A percentile compares a stretch with the other conserved stretches of the same genome.
phyloP scores from a whole-genome alignment of 2,329 filamentous ascomycete species.

The Tolypocladium sp. region DNA sequence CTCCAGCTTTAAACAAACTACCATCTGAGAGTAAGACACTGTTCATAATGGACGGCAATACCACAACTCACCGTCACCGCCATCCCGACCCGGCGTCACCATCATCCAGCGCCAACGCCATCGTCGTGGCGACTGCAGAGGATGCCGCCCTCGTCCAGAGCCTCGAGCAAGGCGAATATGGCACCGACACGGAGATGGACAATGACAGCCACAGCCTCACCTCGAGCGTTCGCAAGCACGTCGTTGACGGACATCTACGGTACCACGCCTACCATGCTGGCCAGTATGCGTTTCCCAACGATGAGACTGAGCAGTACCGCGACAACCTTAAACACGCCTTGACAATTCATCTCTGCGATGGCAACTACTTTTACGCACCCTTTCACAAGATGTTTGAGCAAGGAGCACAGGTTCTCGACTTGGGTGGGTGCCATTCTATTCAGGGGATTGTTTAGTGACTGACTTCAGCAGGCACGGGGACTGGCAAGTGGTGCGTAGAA shows the following conservation, averaged over 20 bases:
- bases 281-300: constrained; percentile 33
- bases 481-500: constrained; percentile 41
- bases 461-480: constrained; percentile 33
- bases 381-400: constrained; percentile 25
- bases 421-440: constrained; percentile 24
- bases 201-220: constrained; percentile 29
- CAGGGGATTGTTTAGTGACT: not conserved
- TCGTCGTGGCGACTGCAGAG: not conserved
- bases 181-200: constrained; percentile 10
- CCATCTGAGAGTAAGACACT: not conserved
- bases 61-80: not conserved
- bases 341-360: constrained; percentile 28
- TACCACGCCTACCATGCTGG: constrained; percentile 33
- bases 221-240: constrained; percentile 32
- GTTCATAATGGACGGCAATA: not conserved
- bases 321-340: constrained; percentile 32
- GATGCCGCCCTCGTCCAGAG: constrained; percentile 15
- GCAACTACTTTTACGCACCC: constrained; percentile 33
- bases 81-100: not conserved
- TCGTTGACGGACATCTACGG: constrained; percentile 28
- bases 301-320: constrained; percentile 30
- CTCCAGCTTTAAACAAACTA: no score
- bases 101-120: not conserved
- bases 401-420: constrained; percentile 35
- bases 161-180: constrained; percentile 22